Evolutionary conservation across 2,329 filamentous ascomycete genomes (phyloP), one percentile per base, ranked within the genome.

Genomic region (Aspergillus jensenii): DNA sequence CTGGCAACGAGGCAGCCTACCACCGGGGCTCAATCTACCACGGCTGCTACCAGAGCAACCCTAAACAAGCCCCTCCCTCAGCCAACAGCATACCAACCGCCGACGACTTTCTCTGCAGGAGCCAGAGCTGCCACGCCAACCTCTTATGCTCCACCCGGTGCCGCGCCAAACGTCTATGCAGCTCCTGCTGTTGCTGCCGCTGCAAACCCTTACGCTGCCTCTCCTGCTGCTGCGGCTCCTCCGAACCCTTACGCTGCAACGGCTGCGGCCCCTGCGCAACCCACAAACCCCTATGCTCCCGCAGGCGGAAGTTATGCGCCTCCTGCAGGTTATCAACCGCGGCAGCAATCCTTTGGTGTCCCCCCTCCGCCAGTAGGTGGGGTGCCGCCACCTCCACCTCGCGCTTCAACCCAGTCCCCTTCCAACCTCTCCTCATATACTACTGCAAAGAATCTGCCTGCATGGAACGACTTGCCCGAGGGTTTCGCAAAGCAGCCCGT

Each of bases 391-490:
- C 87, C 86, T 41, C 86, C 86, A 58, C 87, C 87, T 52, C 85
- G 89, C 61, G 86, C 85, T 60, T 82, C 84, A 25, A 87, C 86
- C 37, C 84, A 87, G n/a, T 88, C 90, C 15, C 82, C 84, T 23
- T 74, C 79, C 15, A 81, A 86, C 41, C 87, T 91, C 21, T 86
- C 90, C 17, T 85, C 90, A 9, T 76, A 76, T 57, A 74, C 75
- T 33, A 87, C 86, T 68, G 80, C 85, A 57, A 88, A 87, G 69
- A 88, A 89, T 62, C 87, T 88, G 62, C 85, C 88, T 27, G 89
- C 90, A 66, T 99, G 95, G 95, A 99, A 99, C 67, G 95, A 99
- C 74, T 89, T 96, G 52, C 95, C 95, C 1, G 84, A 96, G 68
- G 90, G 78, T 56, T 87, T 98, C 46, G 82, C 85, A 46, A 91